Evolutionary conservation across 495 filamentous ascomycete species (phyloP).

Genomic region (Cairneyella variabilis): DNA sequence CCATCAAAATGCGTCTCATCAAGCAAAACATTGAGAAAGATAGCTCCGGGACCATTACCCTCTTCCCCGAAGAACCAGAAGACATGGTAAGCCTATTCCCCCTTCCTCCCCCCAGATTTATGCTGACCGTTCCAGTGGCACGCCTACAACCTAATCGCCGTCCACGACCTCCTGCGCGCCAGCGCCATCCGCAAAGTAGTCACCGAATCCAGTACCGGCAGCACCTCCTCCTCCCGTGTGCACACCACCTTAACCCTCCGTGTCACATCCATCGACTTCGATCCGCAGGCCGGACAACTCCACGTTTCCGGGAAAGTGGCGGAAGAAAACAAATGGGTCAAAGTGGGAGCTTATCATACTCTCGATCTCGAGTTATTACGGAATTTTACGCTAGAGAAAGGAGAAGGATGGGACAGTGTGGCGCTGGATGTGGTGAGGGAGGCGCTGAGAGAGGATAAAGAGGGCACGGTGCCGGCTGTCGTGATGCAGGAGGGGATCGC

Average conservation of each 20-base stretch:
- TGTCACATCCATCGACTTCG: slow-evolving; percentile 85
- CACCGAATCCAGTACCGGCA: slow-evolving; percentile 66
- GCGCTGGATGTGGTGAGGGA: slow-evolving; percentile 75
- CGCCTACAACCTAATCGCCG: slow-evolving; percentile 88
- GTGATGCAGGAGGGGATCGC: slow-evolving; percentile 94
- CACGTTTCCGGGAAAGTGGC: slow-evolving; percentile 81
- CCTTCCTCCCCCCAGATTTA: background rate
- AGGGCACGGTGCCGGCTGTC: slow-evolving; percentile 79
- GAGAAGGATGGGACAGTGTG: slow-evolving; percentile 86
- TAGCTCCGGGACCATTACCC: slow-evolving; percentile 73
- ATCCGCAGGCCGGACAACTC: slow-evolving; percentile 74
- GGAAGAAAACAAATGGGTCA: slow-evolving; percentile 79
- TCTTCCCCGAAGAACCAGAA: slow-evolving; percentile 88
- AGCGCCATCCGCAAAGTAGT: slow-evolving; percentile 80
- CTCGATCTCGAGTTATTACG: slow-evolving; percentile 85
- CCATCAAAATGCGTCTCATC: slow-evolving; percentile 58
- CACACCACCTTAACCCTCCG: slow-evolving; percentile 75
- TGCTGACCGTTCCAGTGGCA: too few species aligned
- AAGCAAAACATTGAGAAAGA: slow-evolving; percentile 70
- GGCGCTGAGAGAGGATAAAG: slow-evolving; percentile 69
- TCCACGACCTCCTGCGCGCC: slow-evolving; percentile 73
- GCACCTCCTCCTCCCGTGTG: slow-evolving; percentile 68
- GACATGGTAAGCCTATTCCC: slow-evolving; percentile 68
- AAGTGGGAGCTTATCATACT: slow-evolving; percentile 83
- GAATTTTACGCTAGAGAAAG: slow-evolving; percentile 80